These are phyloP conservation scores for Vigna trinervia DNA, from an alignment of 306 rosid genomes.

Conservation along the genomic window DNA sequence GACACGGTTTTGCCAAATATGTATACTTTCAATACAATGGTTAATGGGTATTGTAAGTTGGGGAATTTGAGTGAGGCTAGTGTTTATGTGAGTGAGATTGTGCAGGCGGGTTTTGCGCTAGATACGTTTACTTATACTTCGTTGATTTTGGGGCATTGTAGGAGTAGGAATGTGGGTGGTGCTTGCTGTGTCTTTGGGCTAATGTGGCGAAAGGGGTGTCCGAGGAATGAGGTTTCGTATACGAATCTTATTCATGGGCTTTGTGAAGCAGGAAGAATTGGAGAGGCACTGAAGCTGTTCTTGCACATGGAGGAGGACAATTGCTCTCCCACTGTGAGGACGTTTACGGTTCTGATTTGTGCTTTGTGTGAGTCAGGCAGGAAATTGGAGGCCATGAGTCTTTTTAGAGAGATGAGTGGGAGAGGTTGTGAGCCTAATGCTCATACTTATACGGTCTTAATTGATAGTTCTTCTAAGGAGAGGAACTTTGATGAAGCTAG, in stretches of 20 bases:
- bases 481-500: constrained; percentile 58
- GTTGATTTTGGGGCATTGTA: constrained; percentile 76
- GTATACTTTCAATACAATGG: constrained; percentile 71
- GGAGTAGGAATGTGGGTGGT: constrained; percentile 60
- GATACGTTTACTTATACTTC: constrained; percentile 74
- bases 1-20: constrained; percentile 64
- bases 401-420: constrained; percentile 58
- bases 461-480: constrained; percentile 62
- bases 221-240: constrained; percentile 68
- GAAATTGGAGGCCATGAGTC: constrained; percentile 55
- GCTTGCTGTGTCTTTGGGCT: constrained; percentile 56
- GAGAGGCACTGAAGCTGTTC: constrained; percentile 61
- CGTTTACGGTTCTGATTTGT: constrained; percentile 60
- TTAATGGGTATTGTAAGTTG: constrained; percentile 71
- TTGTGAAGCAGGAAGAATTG: constrained; percentile 55
- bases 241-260: constrained; percentile 70
- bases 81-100: constrained; percentile 60
- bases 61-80: constrained; percentile 66
- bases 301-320: constrained; percentile 63
- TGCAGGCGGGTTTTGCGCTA: constrained; percentile 58
- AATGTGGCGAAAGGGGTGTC: constrained; percentile 53
- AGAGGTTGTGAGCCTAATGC: constrained; percentile 71
- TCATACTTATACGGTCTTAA: constrained; percentile 68
- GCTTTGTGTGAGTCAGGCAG: constrained; percentile 64
- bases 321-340: constrained; percentile 63